phyloP scores from a whole-genome alignment of 78 protist species.

The Dictyostelium intermedium region DNA sequence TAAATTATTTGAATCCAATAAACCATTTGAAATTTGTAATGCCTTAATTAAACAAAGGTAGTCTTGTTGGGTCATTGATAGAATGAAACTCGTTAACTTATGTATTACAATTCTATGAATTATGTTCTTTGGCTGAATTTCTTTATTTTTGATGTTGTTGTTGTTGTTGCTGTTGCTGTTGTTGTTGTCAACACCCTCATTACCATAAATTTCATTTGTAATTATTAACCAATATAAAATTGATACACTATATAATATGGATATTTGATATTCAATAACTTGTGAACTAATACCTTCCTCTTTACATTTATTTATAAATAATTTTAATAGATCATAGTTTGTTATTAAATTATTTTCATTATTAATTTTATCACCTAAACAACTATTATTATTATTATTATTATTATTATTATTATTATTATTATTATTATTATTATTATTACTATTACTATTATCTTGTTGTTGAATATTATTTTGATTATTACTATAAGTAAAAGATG shows the following conservation, averaged over 20 bases:
- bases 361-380: neutral
- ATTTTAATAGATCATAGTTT: neutral
- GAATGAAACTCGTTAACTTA: neutral
- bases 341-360: neutral
- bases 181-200: neutral
- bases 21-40: neutral
- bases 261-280: conserved; percentile 1
- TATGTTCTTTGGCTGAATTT: neutral
- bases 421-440: neutral
- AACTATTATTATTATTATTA: neutral
- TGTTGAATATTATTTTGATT: neutral
- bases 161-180: no score
- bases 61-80: neutral
- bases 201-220: neutral
- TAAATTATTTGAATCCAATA: neutral
- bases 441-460: neutral
- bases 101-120: neutral
- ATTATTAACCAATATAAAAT: conserved; percentile 1
- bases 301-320: neutral
- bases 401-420: conserved; percentile 1
- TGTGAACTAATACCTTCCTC: conserved; percentile 1
- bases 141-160: neutral
- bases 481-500: neutral
- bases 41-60: neutral
- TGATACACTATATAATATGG: neutral